Conservation (phyloP, 1,284 basidiomycete genomes). For the Marasmius oreades region DNA sequence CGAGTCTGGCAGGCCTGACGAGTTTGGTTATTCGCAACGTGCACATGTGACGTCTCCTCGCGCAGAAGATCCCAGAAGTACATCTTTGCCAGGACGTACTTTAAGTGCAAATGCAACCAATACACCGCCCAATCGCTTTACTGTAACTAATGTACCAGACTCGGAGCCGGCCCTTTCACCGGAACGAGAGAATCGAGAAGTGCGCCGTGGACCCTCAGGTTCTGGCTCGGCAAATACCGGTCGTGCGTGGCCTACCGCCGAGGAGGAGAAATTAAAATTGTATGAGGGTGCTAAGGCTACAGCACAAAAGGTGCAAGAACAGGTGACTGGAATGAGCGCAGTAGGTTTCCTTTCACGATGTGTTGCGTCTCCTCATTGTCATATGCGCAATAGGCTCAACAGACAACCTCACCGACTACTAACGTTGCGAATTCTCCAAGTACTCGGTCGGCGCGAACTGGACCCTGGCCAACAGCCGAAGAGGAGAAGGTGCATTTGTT, state of each 20-base stretch:
- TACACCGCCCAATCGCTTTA: conserved; percentile 26
- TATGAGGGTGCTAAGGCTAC: conserved; percentile 64
- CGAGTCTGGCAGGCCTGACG: conserved; percentile 22
- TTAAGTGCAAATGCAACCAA: conserved; percentile 19
- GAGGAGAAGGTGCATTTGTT: conserved; percentile 70
- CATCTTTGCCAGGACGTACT: conserved; percentile 14
- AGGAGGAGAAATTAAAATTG: conserved; percentile 62
- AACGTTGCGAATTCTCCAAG: conserved; percentile 8
- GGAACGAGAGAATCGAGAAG: conserved; percentile 9
- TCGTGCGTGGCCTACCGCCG: conserved; percentile 47
- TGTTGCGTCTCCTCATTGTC: neutral
- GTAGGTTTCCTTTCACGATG: conserved; percentile 24
- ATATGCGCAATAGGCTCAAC: neutral
- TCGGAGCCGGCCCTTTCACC: conserved; percentile 20
- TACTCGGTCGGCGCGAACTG: conserved; percentile 11
- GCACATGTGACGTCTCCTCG: neutral
- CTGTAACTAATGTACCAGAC: conserved; percentile 31
- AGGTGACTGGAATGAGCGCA: conserved; percentile 27
- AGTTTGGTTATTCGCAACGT: conserved; percentile 22
- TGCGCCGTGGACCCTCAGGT: neutral
- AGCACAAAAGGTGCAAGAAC: conserved; percentile 56
- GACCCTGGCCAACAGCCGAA: conserved; percentile 65
- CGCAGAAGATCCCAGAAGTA: conserved; percentile 1
- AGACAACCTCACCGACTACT: neutral
- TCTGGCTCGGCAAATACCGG: neutral